Base-by-base conservation (phyloP, 108 stramenopile species). In the Ochromonas danica region DNA sequence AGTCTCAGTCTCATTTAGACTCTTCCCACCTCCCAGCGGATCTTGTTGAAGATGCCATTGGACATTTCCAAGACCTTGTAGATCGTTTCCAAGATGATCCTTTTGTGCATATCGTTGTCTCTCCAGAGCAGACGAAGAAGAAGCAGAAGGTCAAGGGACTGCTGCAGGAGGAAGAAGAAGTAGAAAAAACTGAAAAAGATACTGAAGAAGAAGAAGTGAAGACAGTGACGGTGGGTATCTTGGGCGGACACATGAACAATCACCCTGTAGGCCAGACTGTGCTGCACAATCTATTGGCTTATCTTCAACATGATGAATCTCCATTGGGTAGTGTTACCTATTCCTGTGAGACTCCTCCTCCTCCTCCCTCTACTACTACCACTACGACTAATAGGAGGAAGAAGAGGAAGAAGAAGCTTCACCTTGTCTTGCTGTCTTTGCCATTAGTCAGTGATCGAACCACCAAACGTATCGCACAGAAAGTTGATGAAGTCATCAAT, bases 241-340 rank as follows among this genome's bases (percentile, higher is more conserved):
- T 75, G 3, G 72, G 72, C 14, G 72, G 72, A 6, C 72, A 75
- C 40, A 41, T 75, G 27, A 75, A 75, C 31, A 41, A 60, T 27
- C 72, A 75, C 31, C n/a, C 31, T 10, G 72, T 75, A 14, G 72
- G 72, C 27, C 72, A 33, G 36, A 27, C 51, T 27, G 17, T 75
- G 28, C 40, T 42, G 36, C 72, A 33, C 10, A 6, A 41, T 6
- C 17, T 75, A 10, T 33, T 75, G 40, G 3, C 45, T 6, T 40
- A 14, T 14, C 6, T 70, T 14, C n/a, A n/a, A n/a, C n/a, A n/a
- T n/a, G n/a, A n/a, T n/a, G 25, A 60, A 60, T n/a, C n/a, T n/a
- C n/a, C n/a, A n/a, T n/a, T n/a, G n/a, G n/a, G n/a, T n/a, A n/a
- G n/a, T n/a, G n/a, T n/a, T n/a, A n/a, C n/a, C n/a, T n/a, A n/a